Evolutionary conservation across 192 early-diverging fungal species (phyloP).

Genomic region (Coemansia sp.): DNA sequence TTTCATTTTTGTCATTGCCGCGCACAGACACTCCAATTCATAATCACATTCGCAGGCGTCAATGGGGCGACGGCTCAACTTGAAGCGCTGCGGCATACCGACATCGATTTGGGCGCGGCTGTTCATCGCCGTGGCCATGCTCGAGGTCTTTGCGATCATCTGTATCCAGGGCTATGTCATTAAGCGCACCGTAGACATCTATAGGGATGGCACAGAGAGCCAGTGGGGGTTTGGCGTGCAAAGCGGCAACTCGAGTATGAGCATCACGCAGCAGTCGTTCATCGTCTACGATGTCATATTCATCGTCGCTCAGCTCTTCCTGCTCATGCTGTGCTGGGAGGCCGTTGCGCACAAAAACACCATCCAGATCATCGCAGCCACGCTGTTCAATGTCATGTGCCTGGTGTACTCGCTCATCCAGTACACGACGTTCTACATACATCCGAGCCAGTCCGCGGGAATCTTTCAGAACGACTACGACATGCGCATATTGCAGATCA

Average conservation of each 20-base stretch:
- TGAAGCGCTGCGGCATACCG: slow-evolving; percentile 48
- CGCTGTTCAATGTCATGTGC: slow-evolving; percentile 60
- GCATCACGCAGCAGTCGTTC: slow-evolving; percentile 52
- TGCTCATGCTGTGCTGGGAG: slow-evolving; percentile 78
- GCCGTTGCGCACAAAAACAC: slow-evolving; percentile 92
- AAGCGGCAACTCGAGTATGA: slow-evolving; percentile 35
- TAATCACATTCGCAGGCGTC: not conserved
- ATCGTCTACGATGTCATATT: slow-evolving; percentile 86
- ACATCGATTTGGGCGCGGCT: slow-evolving; percentile 52
- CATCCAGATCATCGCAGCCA: slow-evolving; percentile 79
- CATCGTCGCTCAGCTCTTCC: slow-evolving; percentile 83
- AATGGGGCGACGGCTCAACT: slow-evolving; percentile 25
- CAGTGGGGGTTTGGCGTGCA: slow-evolving; percentile 52
- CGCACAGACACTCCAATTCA: not conserved
- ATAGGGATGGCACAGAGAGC: slow-evolving; percentile 50
- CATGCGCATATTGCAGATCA: slow-evolving; percentile 49
- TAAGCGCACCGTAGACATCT: slow-evolving; percentile 50
- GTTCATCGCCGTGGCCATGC: slow-evolving; percentile 43
- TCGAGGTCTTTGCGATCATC: slow-evolving; percentile 51
- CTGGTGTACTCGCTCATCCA: slow-evolving; percentile 57
- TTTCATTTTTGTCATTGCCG: not conserved
- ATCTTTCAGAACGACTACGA: slow-evolving; percentile 56
- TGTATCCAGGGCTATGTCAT: slow-evolving; percentile 54
- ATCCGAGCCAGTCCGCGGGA: slow-evolving; percentile 43
- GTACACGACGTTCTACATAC: slow-evolving; percentile 55